Evolutionary conservation across 768 basidiomycete genomes (phyloP).

Genomic region (Lepiota brunneoincarnata): DNA sequence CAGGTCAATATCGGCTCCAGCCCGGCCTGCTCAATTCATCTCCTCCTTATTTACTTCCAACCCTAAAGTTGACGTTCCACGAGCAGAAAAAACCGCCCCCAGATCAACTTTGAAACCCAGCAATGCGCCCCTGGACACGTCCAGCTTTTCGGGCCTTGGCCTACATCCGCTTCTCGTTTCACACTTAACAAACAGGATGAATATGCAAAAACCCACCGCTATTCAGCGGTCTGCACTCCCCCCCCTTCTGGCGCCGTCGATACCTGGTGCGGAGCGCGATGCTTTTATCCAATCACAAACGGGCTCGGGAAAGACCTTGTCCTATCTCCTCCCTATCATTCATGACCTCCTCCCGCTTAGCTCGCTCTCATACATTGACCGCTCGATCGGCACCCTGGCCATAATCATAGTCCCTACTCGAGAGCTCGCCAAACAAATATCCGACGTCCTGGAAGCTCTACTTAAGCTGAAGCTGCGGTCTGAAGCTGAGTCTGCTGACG

Average conservation of each 20-base stretch:
- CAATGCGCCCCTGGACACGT: slow-evolving; percentile 82
- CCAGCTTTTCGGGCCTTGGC: slow-evolving; percentile 80
- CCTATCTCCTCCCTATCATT: slow-evolving; percentile 92
- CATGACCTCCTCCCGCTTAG: slow-evolving; percentile 92
- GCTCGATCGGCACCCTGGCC: slow-evolving; percentile 92
- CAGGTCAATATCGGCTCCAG: slow-evolving; percentile 19
- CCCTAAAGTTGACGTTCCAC: slow-evolving; percentile 56
- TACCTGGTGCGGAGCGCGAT: slow-evolving; percentile 51
- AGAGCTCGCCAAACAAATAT: slow-evolving; percentile 95
- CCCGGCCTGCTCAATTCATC: slow-evolving; percentile 60
- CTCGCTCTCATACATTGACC: slow-evolving; percentile 88
- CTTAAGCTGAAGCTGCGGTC: slow-evolving; percentile 72
- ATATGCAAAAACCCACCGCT: slow-evolving; percentile 81
- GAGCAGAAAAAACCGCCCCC: slow-evolving; percentile 17
- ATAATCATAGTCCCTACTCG: slow-evolving; percentile 94
- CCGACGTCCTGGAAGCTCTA: slow-evolving; percentile 85
- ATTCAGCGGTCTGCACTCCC: slow-evolving; percentile 85
- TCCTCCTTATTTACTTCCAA: slow-evolving; percentile 90
- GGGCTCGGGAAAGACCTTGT: slow-evolving; percentile 93
- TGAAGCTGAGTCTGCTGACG: slow-evolving; percentile 50
- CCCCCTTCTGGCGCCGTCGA: slow-evolving; percentile 32
- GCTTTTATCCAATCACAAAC: slow-evolving; percentile 96
- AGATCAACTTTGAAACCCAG: slow-evolving; percentile 51
- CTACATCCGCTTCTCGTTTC: slow-evolving; percentile 76
- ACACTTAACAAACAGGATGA: slow-evolving; percentile 79